phyloP scores from a whole-genome alignment of 2,329 filamentous ascomycete species.

The Cladosporium sp. region DNA sequence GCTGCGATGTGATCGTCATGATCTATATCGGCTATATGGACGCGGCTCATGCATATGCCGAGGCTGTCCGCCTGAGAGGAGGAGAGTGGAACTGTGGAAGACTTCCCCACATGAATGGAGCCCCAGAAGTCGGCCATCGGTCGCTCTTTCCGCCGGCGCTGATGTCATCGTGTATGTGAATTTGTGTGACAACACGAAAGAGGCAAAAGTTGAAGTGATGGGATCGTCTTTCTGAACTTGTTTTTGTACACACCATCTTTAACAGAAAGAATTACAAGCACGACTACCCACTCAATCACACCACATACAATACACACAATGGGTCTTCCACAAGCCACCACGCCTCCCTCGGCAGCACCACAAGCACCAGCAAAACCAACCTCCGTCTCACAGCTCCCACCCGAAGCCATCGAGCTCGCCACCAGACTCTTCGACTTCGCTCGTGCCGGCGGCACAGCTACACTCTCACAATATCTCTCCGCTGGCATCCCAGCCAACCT shows the following conservation, averaged over 20 bases:
- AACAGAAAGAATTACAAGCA: too few species aligned
- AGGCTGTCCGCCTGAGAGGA: neutral
- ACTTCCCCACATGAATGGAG: slow-evolving; percentile 4
- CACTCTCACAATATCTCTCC: slow-evolving; percentile 60
- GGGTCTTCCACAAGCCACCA: slow-evolving; percentile 9
- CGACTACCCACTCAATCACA: too few species aligned
- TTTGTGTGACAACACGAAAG: neutral
- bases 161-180: slow-evolving; percentile 11
- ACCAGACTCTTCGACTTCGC: slow-evolving; percentile 64
- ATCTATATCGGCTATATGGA: slow-evolving; percentile 1
- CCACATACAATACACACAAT: neutral
- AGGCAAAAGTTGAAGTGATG: neutral
- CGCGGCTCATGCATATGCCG: neutral
- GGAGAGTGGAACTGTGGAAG: neutral
- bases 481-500: slow-evolving; percentile 65
- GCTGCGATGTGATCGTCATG: neutral
- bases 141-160: slow-evolving; percentile 7
- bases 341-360: neutral
- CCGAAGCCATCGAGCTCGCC: slow-evolving; percentile 63
- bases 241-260: too few species aligned
- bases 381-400: slow-evolving; percentile 37
- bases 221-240: too few species aligned
- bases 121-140: neutral
- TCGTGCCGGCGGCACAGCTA: slow-evolving; percentile 53
- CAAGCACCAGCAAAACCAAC: neutral